A percentile compares a stretch with the other conserved stretches of the same genome.
Conservation (phyloP, 768 basidiomycete species). For the Gautieria morchelliformis region DNA sequence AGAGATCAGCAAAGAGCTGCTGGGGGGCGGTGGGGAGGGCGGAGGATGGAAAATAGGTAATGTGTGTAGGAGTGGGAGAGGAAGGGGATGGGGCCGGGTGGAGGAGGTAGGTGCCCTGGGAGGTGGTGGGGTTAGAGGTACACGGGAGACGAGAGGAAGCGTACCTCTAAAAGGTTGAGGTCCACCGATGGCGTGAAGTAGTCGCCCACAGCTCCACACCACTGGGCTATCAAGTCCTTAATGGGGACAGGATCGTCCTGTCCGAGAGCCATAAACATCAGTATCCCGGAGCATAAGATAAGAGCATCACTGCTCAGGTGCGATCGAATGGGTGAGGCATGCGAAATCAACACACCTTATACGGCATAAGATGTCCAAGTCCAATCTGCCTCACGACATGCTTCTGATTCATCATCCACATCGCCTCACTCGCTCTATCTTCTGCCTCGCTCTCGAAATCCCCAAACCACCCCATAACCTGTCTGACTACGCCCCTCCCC, state of each 20-base stretch:
- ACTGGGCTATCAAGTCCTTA: slow-evolving; percentile 48
- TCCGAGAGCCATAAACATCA: neutral
- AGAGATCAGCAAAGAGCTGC: slow-evolving; percentile 79
- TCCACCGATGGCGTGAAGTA: slow-evolving; percentile 56
- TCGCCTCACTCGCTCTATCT: slow-evolving; percentile 24
- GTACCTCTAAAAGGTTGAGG: slow-evolving; percentile 59
- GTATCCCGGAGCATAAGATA: too few species aligned
- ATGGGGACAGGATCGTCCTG: slow-evolving; percentile 54
- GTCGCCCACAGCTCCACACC: slow-evolving; percentile 73
- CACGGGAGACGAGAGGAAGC: neutral
- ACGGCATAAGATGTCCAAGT: slow-evolving; percentile 53
- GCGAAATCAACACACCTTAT: slow-evolving; percentile 34
- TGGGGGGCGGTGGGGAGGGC: slow-evolving; percentile 68
- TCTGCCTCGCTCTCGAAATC: neutral
- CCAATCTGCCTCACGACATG: slow-evolving; percentile 69
- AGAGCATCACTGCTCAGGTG: too few species aligned
- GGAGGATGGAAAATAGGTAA: slow-evolving; percentile 72
- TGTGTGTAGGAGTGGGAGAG: slow-evolving; percentile 20
- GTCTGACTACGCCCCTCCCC: slow-evolving; percentile 40
- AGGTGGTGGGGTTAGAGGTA: neutral
- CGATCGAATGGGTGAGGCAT: neutral
- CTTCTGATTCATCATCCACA: slow-evolving; percentile 59
- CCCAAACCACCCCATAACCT: slow-evolving; percentile 83
- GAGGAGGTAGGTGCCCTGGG: slow-evolving; percentile 68
- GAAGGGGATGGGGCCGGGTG: slow-evolving; percentile 28